Base-by-base conservation (phyloP, 805 yeast species). In the Kluyveromyces starmeri region DNA sequence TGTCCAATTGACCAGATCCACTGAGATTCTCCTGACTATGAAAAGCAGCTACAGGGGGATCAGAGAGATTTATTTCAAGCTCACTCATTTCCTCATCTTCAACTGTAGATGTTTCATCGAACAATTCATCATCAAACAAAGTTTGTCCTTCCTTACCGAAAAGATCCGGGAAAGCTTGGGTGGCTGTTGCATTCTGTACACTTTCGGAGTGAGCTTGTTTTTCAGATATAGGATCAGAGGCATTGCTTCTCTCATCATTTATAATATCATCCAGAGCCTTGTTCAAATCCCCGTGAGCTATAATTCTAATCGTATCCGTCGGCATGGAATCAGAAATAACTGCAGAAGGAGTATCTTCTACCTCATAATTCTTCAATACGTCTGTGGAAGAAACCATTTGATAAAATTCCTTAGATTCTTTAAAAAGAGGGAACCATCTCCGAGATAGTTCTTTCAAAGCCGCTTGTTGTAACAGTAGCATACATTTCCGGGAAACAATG, bases 401-500 rank as follows among this genome's bases (percentile, higher is more conserved):
- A 32, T 73, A 45, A 47, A 74, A 80, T 1, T 65, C 46, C 28
- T 68, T 74, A 0, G 88, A 78, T 21, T 58, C 60, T 44, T 74
- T 74, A 53, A 83, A 85, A 5, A 65, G 70, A n/a, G 64, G 65
- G 42, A 74, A 70, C 41, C 78, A 78, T 1, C 63, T 58, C 6
- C 61, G 59, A 29, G 70, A 67, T 66, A 86, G 64, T 14, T 65
- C 55, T 7, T 64, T 55, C 43, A 62, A 73, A 0, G 75, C 67
- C 7, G 67, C 66, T 11, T 64, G 53, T 46, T 85, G 95, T 3
- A 80, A 48, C 2, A 62, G 50, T 17, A 85, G 56, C n/a, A 85
- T 59, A 9, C 75, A 63, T 35, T 64, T 67, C 38, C 94, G 62
- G 0, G 86, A 85, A 16, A 55, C 58, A 5, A 57, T 23, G 16